phyloP scores from a whole-genome alignment of 2,329 filamentous ascomycete genomes.

The Aspergillus pseudoviridinutans region DNA sequence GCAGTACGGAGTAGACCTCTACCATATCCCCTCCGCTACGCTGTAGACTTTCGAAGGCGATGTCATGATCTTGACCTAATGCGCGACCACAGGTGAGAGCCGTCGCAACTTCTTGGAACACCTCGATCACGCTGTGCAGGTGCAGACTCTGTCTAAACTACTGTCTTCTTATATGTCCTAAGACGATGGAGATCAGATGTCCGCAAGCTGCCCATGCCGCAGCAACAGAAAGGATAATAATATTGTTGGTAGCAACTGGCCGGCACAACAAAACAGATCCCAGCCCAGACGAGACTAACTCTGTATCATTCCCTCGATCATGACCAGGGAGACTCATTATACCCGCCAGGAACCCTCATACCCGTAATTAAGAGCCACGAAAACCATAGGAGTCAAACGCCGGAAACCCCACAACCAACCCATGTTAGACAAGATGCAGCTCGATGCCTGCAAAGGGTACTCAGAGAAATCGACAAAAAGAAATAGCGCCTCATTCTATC shows the following conservation, averaged over 20 bases:
- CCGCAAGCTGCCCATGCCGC: slow-evolving; percentile 13
- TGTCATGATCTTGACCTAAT: not conserved
- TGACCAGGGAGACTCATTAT: slow-evolving; percentile 20
- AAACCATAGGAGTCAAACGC: slow-evolving; percentile 38
- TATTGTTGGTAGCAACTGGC: slow-evolving; percentile 21
- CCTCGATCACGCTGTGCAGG: not conserved
- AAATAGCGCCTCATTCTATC: slow-evolving; percentile 72
- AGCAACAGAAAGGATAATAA: slow-evolving; percentile 16
- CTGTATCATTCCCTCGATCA: slow-evolving; percentile 16
- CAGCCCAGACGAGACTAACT: slow-evolving; percentile 19
- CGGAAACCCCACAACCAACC: slow-evolving; percentile 38
- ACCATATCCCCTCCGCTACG: not conserved
- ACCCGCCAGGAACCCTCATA: slow-evolving; percentile 26
- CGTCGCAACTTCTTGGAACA: not conserved
- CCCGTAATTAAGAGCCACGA: slow-evolving; percentile 25
- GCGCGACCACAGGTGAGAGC: not conserved
- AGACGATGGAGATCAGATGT: not conserved
- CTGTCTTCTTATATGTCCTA: not conserved
- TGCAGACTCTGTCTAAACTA: not conserved
- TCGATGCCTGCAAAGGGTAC: slow-evolving; percentile 32
- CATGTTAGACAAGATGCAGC: slow-evolving; percentile 30
- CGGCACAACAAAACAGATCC: slow-evolving; percentile 13
- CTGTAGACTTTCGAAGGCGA: not conserved
- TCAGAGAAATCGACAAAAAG: slow-evolving; percentile 26
- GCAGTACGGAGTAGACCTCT: not conserved